phyloP scores from a whole-genome alignment of 2,329 filamentous ascomycete species.

The Trichoderma sp. region DNA sequence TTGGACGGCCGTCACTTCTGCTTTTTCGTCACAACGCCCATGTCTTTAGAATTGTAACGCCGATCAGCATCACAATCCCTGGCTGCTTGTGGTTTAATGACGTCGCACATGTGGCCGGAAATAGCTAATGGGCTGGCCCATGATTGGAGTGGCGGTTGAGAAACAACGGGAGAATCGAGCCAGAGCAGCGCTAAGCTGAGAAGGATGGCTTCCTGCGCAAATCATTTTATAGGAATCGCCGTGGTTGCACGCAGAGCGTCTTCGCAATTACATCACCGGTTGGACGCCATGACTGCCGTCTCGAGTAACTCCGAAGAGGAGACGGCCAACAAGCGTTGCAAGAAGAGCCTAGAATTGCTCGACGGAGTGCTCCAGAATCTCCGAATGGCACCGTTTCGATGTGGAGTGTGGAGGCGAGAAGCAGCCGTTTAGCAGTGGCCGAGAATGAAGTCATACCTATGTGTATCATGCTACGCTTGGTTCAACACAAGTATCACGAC shows the following conservation, averaged over 20 bases:
- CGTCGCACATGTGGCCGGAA: conserved; percentile 3
- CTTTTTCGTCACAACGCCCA: not conserved
- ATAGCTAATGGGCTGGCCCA: not conserved
- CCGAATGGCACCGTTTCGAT: not conserved
- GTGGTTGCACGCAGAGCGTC: not conserved
- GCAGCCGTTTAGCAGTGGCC: conserved; percentile 2
- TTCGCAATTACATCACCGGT: conserved; percentile 16
- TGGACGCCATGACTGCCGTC: not conserved
- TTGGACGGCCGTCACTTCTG: not conserved
- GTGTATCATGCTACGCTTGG: not conserved
- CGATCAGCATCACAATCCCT: not conserved
- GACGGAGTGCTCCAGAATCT: not conserved
- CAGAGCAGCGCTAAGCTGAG: not conserved
- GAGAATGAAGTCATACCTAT: not conserved
- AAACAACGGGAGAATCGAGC: not conserved
- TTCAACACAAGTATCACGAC: not conserved
- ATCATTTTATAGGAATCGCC: not conserved
- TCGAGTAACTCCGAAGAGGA: not conserved
- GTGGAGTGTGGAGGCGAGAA: not conserved
- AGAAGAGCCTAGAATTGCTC: not conserved
- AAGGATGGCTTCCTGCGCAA: not conserved
- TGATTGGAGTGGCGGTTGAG: not conserved
- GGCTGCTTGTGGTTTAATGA: not conserved
- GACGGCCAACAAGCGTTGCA: not conserved
- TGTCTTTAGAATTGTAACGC: not conserved